Conservation (phyloP, 78 protist genomes). For the Dictyostelium intermedium region DNA sequence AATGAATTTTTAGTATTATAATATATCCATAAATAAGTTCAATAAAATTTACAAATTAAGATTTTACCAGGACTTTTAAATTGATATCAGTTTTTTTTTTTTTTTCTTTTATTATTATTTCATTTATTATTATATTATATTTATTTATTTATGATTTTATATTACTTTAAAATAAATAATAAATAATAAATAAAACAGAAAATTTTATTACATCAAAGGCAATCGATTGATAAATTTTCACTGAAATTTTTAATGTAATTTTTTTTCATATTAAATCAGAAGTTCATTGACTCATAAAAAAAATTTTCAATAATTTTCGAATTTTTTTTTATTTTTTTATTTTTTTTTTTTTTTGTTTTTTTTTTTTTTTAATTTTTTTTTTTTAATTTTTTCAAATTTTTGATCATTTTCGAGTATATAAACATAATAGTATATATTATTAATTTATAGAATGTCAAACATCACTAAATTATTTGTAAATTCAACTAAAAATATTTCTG, state of each 20-base stretch:
- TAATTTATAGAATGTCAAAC: constrained; percentile 12
- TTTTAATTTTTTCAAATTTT: neutral
- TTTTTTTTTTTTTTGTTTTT: neutral
- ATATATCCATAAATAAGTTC: too few species aligned
- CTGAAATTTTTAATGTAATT: neutral
- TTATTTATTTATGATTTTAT: too few species aligned
- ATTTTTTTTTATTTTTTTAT: neutral
- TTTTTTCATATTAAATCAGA: neutral
- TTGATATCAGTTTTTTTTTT: too few species aligned
- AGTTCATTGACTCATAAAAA: neutral
- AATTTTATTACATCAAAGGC: too few species aligned
- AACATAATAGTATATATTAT: neutral
- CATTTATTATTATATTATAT: too few species aligned
- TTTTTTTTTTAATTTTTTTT: neutral
- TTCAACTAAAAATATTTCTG: neutral
- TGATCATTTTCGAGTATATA: constrained; percentile 3
- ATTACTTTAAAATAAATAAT: too few species aligned
- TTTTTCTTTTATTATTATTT: too few species aligned
- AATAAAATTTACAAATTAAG: too few species aligned
- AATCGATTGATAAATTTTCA: too few species aligned
- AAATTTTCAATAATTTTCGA: neutral
- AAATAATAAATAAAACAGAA: too few species aligned
- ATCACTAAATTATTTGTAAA: neutral
- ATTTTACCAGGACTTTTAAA: too few species aligned
- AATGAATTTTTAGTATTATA: too few species aligned